Evolutionary conservation across 164 flowering plant genomes (phyloP).

Genomic region (Liquidambar formosana): DNA sequence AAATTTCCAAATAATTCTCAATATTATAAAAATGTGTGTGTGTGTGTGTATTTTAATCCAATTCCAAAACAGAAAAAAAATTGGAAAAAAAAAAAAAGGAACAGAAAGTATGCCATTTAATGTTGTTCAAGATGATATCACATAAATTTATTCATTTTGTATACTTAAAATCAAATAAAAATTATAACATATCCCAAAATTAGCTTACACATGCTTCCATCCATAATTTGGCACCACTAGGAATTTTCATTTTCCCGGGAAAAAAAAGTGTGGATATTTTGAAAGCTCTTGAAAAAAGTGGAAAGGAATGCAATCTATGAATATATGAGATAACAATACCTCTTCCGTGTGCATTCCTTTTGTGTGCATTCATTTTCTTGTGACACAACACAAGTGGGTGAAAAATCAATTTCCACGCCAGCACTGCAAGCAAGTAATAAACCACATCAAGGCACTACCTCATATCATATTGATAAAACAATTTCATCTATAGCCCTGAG

Average conservation of each 20-base stretch:
- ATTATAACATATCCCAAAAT: too few relatives aligned
- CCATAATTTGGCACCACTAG: neutral
- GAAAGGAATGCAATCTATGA: neutral
- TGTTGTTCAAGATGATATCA: too few relatives aligned
- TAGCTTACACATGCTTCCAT: too few relatives aligned
- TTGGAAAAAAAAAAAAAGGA: too few relatives aligned
- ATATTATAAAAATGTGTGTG: too few relatives aligned
- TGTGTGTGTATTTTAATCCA: too few relatives aligned
- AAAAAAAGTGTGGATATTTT: too few relatives aligned
- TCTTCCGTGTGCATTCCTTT: conserved; percentile 12
- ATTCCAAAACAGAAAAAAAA: too few relatives aligned
- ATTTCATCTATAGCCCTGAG: neutral
- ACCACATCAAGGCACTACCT: neutral
- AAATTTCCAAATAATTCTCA: too few relatives aligned
- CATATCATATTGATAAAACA: neutral
- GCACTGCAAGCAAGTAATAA: conserved; percentile 1
- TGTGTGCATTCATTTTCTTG: neutral
- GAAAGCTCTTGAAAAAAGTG: neutral
- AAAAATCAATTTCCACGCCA: conserved; percentile 4
- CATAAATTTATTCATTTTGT: too few relatives aligned
- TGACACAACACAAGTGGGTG: neutral
- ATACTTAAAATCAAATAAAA: too few relatives aligned
- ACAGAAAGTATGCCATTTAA: too few relatives aligned
- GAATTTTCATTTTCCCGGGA: neutral
- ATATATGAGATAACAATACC: conserved; percentile 4